Evolutionary conservation across 1,139 yeast genomes (phyloP), one percentile per base, ranked within the genome.

Genomic region (Debaryomyces singareniensis): DNA sequence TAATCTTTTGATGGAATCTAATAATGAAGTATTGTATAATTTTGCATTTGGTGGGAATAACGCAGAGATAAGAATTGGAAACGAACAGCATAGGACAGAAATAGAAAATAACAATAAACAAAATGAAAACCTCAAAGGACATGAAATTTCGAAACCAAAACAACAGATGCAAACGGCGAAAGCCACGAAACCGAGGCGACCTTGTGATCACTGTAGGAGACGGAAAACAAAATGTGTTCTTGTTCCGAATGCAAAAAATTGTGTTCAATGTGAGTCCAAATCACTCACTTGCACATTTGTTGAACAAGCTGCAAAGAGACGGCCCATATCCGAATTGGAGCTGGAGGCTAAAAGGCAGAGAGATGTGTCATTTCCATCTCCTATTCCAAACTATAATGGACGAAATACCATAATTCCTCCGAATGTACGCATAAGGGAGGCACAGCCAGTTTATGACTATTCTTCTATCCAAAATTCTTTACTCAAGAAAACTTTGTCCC

Each of bases 191-290:
- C 61, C 51, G 27, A 52, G 66, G 16, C 55, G 72, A 11, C 80
- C 83, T 1, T 80, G 89, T 49, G 85, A 78, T 44, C 83, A 76
- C 43, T 80, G 89, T 50, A 61, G 84, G 32, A 59, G 82, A 35
- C 58, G 80, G 31, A 78, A 77, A 43, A 75, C 74, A 16, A 75
- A 75, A 45, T 80, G 91, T 58, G 76, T 78, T 5, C 57, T 71
- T 40, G 61, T 71, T 1, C 79, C 84, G 2, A 75, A 71, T 26
- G 54, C 75, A 11, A 58, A 65, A 29, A 73, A 71, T 40, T 80
- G 89, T 50, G 72, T 72, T 15, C 80, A 76, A 46, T 81, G 91
- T 54, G 86, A 78, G 45, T 55, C 76, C 4, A 78, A 76, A 45
- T 76, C 79, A 3, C 52, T 78, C n/a, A 69, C 71, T 36, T 80